Conservation (phyloP, 148 eudicot species). For the Fagopyrum esculentum region DNA sequence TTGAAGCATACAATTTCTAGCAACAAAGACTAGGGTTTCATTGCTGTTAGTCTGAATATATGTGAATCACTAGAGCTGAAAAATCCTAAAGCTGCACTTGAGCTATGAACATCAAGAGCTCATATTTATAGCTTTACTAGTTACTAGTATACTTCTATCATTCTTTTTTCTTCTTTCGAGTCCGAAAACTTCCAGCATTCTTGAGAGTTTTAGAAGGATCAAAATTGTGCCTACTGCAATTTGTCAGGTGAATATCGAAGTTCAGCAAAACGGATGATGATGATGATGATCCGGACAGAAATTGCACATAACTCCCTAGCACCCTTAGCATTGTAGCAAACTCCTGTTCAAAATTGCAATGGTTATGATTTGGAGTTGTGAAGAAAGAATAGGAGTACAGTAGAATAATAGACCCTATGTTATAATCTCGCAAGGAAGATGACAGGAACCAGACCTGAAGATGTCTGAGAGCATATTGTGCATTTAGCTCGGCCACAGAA, state of each 20-base stretch:
- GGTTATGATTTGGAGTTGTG: not conserved
- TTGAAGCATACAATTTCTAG: not conserved
- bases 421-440: not conserved
- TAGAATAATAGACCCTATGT: not conserved
- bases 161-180: not conserved
- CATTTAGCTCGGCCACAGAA: conserved; percentile 47
- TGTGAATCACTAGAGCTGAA: not conserved
- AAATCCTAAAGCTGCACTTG: not conserved
- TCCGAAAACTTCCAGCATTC: not conserved
- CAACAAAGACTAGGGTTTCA: not conserved
- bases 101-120: conserved; percentile 10
- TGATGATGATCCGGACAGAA: not conserved
- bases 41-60: not conserved
- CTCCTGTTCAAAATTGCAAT: conserved; percentile 35
- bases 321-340: conserved; percentile 63
- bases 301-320: conserved; percentile 40
- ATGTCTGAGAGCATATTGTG: conserved; percentile 53
- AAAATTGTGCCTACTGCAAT: not conserved
- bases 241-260: not conserved
- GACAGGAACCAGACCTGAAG: conserved; percentile 35
- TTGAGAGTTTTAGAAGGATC: not conserved
- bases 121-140: not conserved
- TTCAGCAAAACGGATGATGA: not conserved
- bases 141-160: not conserved
- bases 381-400: not conserved